Evolutionary conservation across 106 monocot genomes (phyloP).

Genomic region (Dioscorea zingiberensis): DNA sequence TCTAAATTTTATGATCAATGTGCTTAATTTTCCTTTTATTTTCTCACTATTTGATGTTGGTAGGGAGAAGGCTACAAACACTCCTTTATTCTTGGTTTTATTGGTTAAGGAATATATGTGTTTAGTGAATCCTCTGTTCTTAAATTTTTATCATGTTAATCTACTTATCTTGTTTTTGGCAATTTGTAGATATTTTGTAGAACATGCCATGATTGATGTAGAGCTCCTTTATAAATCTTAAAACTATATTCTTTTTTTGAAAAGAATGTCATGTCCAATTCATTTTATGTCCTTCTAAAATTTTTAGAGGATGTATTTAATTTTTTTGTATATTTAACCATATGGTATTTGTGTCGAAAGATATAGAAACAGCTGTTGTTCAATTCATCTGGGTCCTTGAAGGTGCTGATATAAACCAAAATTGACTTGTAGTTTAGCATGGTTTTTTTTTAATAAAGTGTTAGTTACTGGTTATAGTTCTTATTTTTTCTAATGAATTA

Average conservation of each 20-base stretch:
- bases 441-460: too few relatives aligned
- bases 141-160: background rate
- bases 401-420: background rate
- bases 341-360: background rate
- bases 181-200: background rate
- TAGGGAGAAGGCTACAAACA: background rate
- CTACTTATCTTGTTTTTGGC: background rate
- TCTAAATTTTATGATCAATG: background rate
- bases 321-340: background rate
- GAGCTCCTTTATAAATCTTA: too few relatives aligned
- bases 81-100: background rate
- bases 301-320: background rate
- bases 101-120: background rate
- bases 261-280: too few relatives aligned
- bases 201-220: background rate
- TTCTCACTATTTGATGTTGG: background rate
- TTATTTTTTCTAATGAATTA: too few relatives aligned
- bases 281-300: too few relatives aligned
- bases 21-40: background rate
- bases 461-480: too few relatives aligned
- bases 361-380: background rate
- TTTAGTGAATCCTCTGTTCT: background rate
- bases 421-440: too few relatives aligned
- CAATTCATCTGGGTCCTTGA: too few relatives aligned
- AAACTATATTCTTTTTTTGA: background rate